Conservation (phyloP, 495 filamentous ascomycete genomes). For the Glonium stellatum region DNA sequence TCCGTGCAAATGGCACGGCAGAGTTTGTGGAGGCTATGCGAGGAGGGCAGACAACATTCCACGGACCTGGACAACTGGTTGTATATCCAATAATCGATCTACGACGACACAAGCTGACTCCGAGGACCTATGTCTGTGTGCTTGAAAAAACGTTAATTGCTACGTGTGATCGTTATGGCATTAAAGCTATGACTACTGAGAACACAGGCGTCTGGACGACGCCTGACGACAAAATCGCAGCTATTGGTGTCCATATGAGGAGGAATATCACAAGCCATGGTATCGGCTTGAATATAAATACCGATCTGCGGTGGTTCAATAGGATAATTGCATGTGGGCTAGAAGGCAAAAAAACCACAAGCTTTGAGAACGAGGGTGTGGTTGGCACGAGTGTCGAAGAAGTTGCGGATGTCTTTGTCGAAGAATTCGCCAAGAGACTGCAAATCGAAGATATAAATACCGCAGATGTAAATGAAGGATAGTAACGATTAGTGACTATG, state of each 20-base stretch:
- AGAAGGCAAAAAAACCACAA: constrained; percentile 68
- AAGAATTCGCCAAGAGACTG: constrained; percentile 26
- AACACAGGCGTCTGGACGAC: constrained; percentile 75
- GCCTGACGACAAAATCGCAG: constrained; percentile 62
- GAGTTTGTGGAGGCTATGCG: constrained; percentile 64
- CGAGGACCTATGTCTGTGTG: constrained; percentile 62
- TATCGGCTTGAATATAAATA: constrained; percentile 72
- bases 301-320: constrained; percentile 61
- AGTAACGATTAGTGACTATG: no score
- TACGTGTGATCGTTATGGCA: constrained; percentile 48
- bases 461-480: neutral
- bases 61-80: constrained; percentile 88
- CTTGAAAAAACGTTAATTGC: constrained; percentile 70
- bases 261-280: constrained; percentile 82
- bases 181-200: constrained; percentile 56
- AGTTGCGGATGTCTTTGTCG: constrained; percentile 32
- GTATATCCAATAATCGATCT: constrained; percentile 84
- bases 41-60: constrained; percentile 90
- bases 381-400: constrained; percentile 27
- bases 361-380: constrained; percentile 41
- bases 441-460: constrained; percentile 11
- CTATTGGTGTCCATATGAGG: constrained; percentile 80
- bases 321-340: constrained; percentile 85
- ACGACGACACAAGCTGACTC: constrained; percentile 44
- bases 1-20: constrained; percentile 44